A percentile compares a stretch with the other conserved stretches of the same genome.
These are phyloP conservation scores for Coprinellus aureogranulatus DNA, from an alignment of 768 basidiomycete genomes.

Conservation along the genomic window DNA sequence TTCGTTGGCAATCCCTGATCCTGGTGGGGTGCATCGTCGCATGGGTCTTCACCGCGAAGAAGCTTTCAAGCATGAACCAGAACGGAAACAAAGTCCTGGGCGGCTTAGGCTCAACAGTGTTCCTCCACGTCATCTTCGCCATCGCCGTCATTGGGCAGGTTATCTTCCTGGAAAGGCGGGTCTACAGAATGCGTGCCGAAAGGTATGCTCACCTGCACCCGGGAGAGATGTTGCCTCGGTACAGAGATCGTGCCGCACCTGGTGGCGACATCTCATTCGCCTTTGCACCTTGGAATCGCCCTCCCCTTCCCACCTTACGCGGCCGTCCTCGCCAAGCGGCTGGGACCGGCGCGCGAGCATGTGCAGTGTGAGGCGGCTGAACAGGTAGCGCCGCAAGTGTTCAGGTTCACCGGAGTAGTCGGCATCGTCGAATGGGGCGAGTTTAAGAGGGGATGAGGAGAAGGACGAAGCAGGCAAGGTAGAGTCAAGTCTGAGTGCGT, in stretches of 20 bases:
- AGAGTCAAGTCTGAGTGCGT: too few species aligned
- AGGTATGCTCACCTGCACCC: conserved; percentile 59
- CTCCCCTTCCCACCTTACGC: conserved; percentile 70
- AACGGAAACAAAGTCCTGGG: conserved; percentile 18
- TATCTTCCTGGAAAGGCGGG: conserved; percentile 60
- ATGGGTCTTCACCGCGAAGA: conserved; percentile 48
- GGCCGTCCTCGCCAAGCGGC: conserved; percentile 64
- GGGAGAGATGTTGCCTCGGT: conserved; percentile 50
- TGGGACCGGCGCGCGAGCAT: too few species aligned
- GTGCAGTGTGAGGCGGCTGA: too few species aligned
- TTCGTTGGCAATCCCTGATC: conserved; percentile 39
- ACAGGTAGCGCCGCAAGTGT: too few species aligned
- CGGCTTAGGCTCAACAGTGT: conserved; percentile 39
- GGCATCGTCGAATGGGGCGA: too few species aligned
- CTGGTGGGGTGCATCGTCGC: conserved; percentile 49
- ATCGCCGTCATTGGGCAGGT: conserved; percentile 50
- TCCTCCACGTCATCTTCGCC: conserved; percentile 63
- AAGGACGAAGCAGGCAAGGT: too few species aligned
- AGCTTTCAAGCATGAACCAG: conserved; percentile 12
- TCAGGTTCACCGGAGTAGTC: too few species aligned
- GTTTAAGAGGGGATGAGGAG: too few species aligned
- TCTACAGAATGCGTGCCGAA: conserved; percentile 68
- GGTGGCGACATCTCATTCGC: conserved; percentile 32
- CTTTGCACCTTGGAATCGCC: conserved; percentile 69
- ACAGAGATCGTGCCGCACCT: conserved; percentile 23